These are phyloP conservation scores for Striga asiatica DNA, from an alignment of 257 asterid species.

Conservation along the genomic window DNA sequence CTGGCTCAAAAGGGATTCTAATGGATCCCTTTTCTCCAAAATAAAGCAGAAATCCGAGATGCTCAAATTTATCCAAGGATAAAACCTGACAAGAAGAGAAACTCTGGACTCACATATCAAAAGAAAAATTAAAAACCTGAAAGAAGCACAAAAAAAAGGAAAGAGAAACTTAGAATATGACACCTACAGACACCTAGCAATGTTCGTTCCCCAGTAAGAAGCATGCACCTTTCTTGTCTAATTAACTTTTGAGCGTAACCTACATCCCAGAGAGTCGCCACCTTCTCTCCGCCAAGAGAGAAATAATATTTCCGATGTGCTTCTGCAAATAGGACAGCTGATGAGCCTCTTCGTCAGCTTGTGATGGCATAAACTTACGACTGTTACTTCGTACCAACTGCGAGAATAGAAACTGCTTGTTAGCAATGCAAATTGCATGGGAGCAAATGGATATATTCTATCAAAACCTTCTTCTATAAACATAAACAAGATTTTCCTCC, in stretches of 20 bases:
- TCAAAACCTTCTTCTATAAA: too few relatives aligned
- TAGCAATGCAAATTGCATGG: too few relatives aligned
- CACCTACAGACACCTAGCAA: too few relatives aligned
- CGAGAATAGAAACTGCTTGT: slow-evolving; percentile 11
- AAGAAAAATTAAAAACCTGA: too few relatives aligned
- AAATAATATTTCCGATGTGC: slow-evolving; percentile 74
- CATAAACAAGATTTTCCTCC: too few relatives aligned
- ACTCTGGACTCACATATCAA: slow-evolving; percentile 14
- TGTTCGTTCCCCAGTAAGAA: too few relatives aligned
- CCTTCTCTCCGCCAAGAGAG: slow-evolving; percentile 86
- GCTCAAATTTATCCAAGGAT: slow-evolving; percentile 75
- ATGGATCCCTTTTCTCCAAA: slow-evolving; percentile 73
- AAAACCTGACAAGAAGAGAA: slow-evolving; percentile 40
- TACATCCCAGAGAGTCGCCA: slow-evolving; percentile 71
- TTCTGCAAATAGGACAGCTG: slow-evolving; percentile 91
- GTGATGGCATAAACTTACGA: slow-evolving; percentile 88
- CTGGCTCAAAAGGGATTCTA: slow-evolving; percentile 62
- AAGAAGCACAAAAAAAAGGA: not conserved
- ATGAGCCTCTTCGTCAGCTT: slow-evolving; percentile 90
- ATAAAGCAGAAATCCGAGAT: slow-evolving; percentile 67
- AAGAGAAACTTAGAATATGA: not conserved
- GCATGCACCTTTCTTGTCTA: too few relatives aligned
- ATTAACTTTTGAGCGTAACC: too few relatives aligned
- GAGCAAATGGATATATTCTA: too few relatives aligned
- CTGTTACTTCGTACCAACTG: slow-evolving; percentile 97